Evolutionary conservation across 352 stramenopile species (phyloP).

Genomic region (Pythium phragmiticola): DNA sequence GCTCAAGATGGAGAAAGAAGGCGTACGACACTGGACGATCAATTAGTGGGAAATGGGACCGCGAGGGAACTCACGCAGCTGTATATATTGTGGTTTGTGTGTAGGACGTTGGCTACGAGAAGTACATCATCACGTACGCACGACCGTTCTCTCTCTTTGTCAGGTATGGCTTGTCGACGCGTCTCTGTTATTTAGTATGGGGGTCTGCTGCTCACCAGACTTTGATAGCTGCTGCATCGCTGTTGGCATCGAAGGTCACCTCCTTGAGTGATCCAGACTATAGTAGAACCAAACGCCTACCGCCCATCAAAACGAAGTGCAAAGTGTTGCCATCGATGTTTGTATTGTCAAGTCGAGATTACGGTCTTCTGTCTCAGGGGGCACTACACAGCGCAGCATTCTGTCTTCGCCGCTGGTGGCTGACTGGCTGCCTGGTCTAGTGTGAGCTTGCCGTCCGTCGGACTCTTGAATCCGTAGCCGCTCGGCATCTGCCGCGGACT

Average conservation of each 20-base stretch:
- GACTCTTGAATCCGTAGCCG: constrained; percentile 4
- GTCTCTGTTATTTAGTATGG: too few species aligned
- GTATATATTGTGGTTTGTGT: neutral
- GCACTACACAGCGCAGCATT: constrained; percentile 12
- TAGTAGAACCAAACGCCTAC: neutral
- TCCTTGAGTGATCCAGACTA: constrained; percentile 39
- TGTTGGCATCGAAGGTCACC: constrained; percentile 59
- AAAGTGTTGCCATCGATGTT: neutral
- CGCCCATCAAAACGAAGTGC: neutral
- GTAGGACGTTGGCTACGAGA: constrained; percentile 62
- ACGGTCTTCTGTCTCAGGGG: neutral
- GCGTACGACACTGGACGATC: constrained; percentile 27
- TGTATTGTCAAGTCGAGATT: neutral
- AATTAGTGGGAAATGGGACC: too few species aligned
- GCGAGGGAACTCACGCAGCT: too few species aligned
- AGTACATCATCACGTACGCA: constrained; percentile 80
- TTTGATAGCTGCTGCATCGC: constrained; percentile 61
- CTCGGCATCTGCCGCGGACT: constrained; percentile 1
- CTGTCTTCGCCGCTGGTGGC: neutral
- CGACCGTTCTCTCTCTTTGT: constrained; percentile 76
- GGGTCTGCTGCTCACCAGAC: neutral
- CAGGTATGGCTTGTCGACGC: constrained; percentile 35
- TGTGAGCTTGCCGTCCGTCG: constrained; percentile 1
- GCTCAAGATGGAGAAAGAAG: constrained; percentile 83
- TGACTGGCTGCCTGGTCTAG: constrained; percentile 3